These are phyloP conservation scores for Steccherinum ochraceum DNA, from an alignment of 768 basidiomycete species.

Conservation along the genomic window DNA sequence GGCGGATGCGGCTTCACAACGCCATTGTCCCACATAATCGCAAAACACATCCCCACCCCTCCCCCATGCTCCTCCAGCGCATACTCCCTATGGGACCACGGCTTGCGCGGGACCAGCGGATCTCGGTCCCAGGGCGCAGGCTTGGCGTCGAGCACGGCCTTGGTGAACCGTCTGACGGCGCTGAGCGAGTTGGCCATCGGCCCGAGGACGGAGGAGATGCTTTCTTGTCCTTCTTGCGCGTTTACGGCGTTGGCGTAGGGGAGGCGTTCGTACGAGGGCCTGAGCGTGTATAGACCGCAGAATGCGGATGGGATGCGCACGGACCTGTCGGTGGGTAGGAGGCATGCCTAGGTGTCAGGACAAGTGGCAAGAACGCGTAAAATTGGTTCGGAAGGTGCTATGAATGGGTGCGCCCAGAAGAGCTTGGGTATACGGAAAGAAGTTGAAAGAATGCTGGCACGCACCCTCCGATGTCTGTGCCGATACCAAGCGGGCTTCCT, in stretches of 20 bases:
- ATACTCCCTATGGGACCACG: conserved; percentile 42
- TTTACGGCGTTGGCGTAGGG: conserved; percentile 67
- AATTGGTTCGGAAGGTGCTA: no score
- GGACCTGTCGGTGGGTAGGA: conserved; percentile 38
- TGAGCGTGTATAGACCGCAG: conserved; percentile 65
- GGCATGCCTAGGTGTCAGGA: no score
- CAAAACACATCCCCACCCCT: conserved; percentile 40
- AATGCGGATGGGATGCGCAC: conserved; percentile 65
- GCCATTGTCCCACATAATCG: conserved; percentile 64
- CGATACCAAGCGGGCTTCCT: conserved; percentile 53
- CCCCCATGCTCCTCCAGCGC: conserved; percentile 38
- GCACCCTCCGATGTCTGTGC: conserved; percentile 78
- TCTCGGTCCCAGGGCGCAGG: conserved; percentile 59
- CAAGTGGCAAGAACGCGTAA: no score
- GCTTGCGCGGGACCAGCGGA: conserved; percentile 41
- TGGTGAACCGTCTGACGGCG: conserved; percentile 62
- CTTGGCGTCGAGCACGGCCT: conserved; percentile 47
- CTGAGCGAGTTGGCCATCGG: conserved; percentile 55
- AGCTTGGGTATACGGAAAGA: not conserved
- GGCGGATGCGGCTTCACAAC: conserved; percentile 60
- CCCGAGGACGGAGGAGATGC: conserved; percentile 65
- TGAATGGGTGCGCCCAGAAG: no score
- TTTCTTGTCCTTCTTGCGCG: conserved; percentile 66
- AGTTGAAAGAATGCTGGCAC: conserved; percentile 10
- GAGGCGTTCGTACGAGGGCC: conserved; percentile 62